Evolutionary conservation across 352 stramenopile genomes (phyloP).

Genomic region (Blastocystis sp.): DNA sequence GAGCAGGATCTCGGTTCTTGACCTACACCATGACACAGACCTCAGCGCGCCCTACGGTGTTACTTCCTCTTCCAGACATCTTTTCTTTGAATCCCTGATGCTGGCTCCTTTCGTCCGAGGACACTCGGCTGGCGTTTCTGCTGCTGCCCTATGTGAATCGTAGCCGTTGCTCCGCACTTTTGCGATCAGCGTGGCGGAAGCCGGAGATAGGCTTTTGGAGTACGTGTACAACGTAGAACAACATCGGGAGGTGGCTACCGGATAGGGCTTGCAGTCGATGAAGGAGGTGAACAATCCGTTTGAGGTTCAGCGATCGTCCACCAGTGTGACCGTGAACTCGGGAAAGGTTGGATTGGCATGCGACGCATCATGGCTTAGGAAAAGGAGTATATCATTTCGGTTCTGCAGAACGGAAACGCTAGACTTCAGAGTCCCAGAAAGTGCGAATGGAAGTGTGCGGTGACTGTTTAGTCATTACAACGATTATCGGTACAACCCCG

Average conservation of each 20-base stretch:
- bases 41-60: slow-evolving; percentile 15
- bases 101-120: not conserved
- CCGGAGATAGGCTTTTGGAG: slow-evolving; percentile 8
- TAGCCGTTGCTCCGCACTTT: slow-evolving; percentile 5
- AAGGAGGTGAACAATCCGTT: slow-evolving; percentile 36
- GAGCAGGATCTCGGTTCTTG: slow-evolving; percentile 94
- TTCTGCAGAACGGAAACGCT: slow-evolving; percentile 33
- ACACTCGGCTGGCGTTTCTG: not conserved
- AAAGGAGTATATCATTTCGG: slow-evolving; percentile 23
- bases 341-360: not conserved
- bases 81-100: slow-evolving; percentile 12
- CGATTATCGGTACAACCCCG: slow-evolving; percentile 5
- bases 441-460: not conserved
- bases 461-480: slow-evolving; percentile 34
- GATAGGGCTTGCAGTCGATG: slow-evolving; percentile 27
- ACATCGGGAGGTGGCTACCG: not conserved
- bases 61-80: slow-evolving; percentile 67
- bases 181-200: not conserved
- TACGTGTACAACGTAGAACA: not conserved
- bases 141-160: not conserved
- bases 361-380: not conserved
- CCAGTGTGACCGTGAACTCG: not conserved
- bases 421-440: slow-evolving; percentile 12
- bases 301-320: not conserved
- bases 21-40: slow-evolving; percentile 74